Evolutionary conservation across 768 basidiomycete genomes (phyloP).

Genomic region (Xerocomellus chrysenteron): DNA sequence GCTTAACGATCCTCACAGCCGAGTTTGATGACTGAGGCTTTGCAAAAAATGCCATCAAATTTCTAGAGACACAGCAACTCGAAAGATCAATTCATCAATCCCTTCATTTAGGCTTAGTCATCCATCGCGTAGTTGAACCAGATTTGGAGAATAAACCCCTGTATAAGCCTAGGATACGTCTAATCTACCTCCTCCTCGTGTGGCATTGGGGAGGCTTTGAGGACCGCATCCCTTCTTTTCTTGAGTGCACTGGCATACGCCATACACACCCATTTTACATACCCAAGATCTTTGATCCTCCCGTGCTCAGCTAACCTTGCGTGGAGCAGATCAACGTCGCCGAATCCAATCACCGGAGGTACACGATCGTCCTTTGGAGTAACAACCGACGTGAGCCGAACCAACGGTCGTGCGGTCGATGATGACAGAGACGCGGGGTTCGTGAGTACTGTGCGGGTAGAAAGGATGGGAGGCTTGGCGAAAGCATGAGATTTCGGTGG

Average conservation of each 20-base stretch:
- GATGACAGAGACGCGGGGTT: conserved; percentile 29
- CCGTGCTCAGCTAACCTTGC: conserved; percentile 57
- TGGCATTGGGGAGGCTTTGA: conserved; percentile 14
- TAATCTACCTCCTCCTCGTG: conserved; percentile 8
- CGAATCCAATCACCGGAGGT: conserved; percentile 75
- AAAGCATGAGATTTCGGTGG: conserved; percentile 22
- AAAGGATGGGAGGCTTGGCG: conserved; percentile 50
- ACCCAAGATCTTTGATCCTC: conserved; percentile 51
- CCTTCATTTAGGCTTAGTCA: conserved; percentile 20
- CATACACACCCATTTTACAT: conserved; percentile 71
- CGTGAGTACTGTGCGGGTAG: conserved; percentile 54
- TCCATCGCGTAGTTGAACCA: conserved; percentile 4
- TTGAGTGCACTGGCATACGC: conserved; percentile 70
- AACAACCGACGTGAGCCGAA: conserved; percentile 60
- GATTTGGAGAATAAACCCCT: neutral
- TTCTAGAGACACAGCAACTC: conserved; percentile 1
- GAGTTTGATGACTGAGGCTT: conserved; percentile 56
- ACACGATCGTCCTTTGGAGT: conserved; percentile 75
- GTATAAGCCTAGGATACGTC: neutral
- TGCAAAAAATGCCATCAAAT: conserved; percentile 67
- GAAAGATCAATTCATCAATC: conserved; percentile 9
- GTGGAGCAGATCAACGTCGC: conserved; percentile 78
- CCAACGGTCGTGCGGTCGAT: conserved; percentile 51
- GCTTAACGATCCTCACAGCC: conserved; percentile 73
- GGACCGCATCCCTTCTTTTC: conserved; percentile 49